Conservation (phyloP, 2,329 filamentous ascomycete genomes). For the Sporothrix brasiliensis region DNA sequence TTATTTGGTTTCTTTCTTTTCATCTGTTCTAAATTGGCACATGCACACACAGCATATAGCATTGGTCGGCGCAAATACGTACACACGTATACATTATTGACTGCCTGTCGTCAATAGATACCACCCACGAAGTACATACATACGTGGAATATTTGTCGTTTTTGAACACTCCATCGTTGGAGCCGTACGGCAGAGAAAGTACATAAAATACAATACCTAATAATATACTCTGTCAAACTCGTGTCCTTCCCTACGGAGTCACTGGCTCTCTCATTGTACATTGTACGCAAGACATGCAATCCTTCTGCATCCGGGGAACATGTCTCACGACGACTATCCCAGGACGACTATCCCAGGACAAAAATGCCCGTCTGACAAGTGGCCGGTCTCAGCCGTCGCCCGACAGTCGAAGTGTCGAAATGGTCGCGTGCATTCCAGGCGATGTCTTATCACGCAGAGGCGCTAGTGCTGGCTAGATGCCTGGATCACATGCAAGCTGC, state of each 20-base stretch:
- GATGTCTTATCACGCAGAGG: slow-evolving; percentile 17
- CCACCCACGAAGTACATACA: slow-evolving; percentile 22
- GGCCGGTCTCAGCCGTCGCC: slow-evolving; percentile 12
- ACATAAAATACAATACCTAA: background rate
- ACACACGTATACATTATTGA: slow-evolving; percentile 12
- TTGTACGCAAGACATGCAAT: background rate
- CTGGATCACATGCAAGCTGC: slow-evolving; percentile 28
- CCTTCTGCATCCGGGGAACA: slow-evolving; percentile 12
- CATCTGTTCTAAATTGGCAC: slow-evolving; percentile 28
- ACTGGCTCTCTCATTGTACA: background rate
- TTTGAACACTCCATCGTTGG: background rate
- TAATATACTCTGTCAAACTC: background rate
- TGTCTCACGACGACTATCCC: background rate
- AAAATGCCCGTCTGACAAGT: slow-evolving; percentile 19
- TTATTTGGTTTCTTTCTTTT: slow-evolving; percentile 21
- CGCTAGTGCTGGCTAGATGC: slow-evolving; percentile 15
- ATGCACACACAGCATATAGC: slow-evolving; percentile 29
- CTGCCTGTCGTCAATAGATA: slow-evolving; percentile 12
- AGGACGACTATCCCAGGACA: too few relatives aligned
- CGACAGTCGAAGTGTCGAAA: background rate
- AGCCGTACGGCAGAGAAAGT: background rate
- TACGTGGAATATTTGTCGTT: slow-evolving; percentile 16
- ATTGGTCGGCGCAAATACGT: slow-evolving; percentile 28
- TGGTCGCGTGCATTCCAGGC: slow-evolving; percentile 22
- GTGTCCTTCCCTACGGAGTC: too few relatives aligned